These are phyloP conservation scores for Saposhnikovia divaricata DNA, from an alignment of 129 eudicot species.

Conservation along the genomic window DNA sequence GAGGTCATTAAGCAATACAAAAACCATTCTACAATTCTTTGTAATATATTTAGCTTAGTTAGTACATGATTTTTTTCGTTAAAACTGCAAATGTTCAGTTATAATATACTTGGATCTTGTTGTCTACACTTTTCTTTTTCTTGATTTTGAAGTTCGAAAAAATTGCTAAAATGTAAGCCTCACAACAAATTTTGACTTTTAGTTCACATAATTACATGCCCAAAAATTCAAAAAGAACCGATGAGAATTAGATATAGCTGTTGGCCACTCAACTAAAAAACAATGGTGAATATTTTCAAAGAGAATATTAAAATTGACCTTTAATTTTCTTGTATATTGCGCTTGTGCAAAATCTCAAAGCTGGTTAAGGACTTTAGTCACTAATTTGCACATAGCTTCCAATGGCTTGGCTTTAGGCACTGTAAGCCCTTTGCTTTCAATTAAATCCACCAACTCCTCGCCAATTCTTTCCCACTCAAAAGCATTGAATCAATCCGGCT, in stretches of 20 bases:
- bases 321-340: no score
- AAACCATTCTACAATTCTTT: neutral
- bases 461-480: conserved; percentile 33
- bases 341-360: neutral
- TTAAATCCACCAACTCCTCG: conserved; percentile 25
- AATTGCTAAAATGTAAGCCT: neutral
- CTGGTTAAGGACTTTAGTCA: neutral
- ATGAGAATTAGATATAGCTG: no score
- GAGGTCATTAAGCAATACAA: conserved; percentile 6
- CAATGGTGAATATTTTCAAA: no score
- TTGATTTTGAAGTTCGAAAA: neutral
- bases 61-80: neutral
- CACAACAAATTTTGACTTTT: no score
- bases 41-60: neutral
- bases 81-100: neutral
- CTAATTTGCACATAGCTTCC: conserved; percentile 24
- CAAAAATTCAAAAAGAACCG: no score
- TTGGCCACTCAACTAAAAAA: no score
- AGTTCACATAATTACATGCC: neutral
- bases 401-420: conserved; percentile 26
- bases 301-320: no score
- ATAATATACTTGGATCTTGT: neutral
- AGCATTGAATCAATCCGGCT: conserved; percentile 28
- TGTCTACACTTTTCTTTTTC: neutral
- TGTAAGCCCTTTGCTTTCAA: conserved; percentile 29